Evolutionary conservation across 1,139 yeast species (phyloP).

Genomic region (Entelexis paramagnoliae): DNA sequence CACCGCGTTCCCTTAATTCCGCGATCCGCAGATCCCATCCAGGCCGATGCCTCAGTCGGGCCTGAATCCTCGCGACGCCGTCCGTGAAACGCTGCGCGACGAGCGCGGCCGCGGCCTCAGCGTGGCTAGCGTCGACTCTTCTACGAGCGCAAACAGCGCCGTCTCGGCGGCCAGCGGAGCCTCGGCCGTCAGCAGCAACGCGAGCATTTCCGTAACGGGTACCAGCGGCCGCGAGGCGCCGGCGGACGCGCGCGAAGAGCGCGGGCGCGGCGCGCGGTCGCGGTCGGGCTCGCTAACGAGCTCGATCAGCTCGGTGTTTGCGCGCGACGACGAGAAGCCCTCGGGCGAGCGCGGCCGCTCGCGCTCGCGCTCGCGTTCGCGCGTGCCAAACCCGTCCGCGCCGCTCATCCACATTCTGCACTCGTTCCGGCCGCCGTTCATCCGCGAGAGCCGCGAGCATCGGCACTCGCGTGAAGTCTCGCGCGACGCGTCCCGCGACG

Average conservation of each 20-base stretch:
- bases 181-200: too few relatives aligned
- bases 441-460: conserved; percentile 4
- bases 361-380: conserved; percentile 7
- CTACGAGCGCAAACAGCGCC: not conserved
- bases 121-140: conserved; percentile 3
- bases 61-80: not conserved
- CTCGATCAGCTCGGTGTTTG: not conserved
- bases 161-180: not conserved
- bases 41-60: not conserved
- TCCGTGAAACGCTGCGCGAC: conserved; percentile 2
- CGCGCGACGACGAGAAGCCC: not conserved
- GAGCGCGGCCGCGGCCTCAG: conserved; percentile 11
- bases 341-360: conserved; percentile 12
- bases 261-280: conserved; percentile 4
- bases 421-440: conserved; percentile 11
- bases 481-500: conserved; percentile 3
- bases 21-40: not conserved
- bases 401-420: conserved; percentile 12
- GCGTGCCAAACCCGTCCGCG: conserved; percentile 1
- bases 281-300: conserved; percentile 10
- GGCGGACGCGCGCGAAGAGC: not conserved
- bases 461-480: not conserved
- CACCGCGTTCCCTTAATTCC: not conserved
- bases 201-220: not conserved
- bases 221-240: not conserved